A percentile compares a stretch with the other conserved stretches of the same genome.
Conservation (phyloP, 768 basidiomycete species). For the Leccinum boreale region DNA sequence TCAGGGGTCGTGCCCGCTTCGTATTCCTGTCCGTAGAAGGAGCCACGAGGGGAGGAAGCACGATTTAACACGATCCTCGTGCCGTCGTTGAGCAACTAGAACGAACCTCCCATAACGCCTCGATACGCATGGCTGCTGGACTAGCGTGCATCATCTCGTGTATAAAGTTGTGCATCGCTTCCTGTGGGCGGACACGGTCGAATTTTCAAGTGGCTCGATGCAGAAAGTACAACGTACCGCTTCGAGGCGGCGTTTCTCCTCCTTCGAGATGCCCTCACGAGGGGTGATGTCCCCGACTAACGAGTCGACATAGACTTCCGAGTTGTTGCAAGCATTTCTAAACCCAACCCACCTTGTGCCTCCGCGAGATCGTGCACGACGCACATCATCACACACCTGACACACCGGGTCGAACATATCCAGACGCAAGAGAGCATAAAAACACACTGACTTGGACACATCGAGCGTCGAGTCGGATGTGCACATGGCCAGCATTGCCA, state of each 20-base stretch:
- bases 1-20: constrained; percentile 71
- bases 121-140: constrained; percentile 64
- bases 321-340: neutral
- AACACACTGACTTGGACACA: constrained; percentile 56
- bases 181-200: constrained; percentile 37
- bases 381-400: constrained; percentile 76
- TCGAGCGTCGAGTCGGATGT: constrained; percentile 71
- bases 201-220: neutral
- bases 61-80: neutral
- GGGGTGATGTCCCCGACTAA: constrained; percentile 93
- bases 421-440: neutral
- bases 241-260: constrained; percentile 77
- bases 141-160: constrained; percentile 84
- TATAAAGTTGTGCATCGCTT: constrained; percentile 88
- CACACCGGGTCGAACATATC: neutral
- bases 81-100: neutral
- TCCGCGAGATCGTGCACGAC: constrained; percentile 95
- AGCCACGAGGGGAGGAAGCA: neutral
- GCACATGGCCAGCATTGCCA: constrained; percentile 93
- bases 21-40: constrained; percentile 58
- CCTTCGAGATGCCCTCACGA: constrained; percentile 77
- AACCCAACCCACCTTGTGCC: constrained; percentile 64
- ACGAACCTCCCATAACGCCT: constrained; percentile 62
- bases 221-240: constrained; percentile 39
- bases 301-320: neutral